Base-by-base conservation (phyloP, 139 green algal species). In the Eudorina sp. region DNA sequence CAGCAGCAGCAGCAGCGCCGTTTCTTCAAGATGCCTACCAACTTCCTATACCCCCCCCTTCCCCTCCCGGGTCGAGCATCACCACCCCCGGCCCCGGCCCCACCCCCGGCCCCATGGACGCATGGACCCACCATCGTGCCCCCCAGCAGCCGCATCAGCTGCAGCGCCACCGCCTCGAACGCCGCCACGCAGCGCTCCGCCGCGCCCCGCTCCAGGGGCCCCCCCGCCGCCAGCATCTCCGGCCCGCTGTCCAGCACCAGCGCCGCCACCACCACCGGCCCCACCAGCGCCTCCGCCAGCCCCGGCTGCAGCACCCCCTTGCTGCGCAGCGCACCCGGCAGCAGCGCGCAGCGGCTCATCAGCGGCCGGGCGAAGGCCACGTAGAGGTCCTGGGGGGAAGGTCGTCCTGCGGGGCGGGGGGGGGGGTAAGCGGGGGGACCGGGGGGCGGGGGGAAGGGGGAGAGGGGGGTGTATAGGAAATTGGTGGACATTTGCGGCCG, bases 81-180 rank as follows among this genome's bases (percentile, higher is more conserved):
- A n/a, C n/a, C n/a, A n/a, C n/a, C n/a, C n/a, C n/a, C n/a, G n/a
- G n/a, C n/a, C n/a, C n/a, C n/a, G n/a, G n/a, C n/a, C n/a, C n/a
- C n/a, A n/a, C n/a, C n/a, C n/a, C n/a, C n/a, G n/a, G n/a, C n/a
- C n/a, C n/a, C n/a, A n/a, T n/a, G n/a, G n/a, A n/a, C n/a, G n/a
- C n/a, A n/a, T n/a, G n/a, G 27, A 36, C 77, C 23, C 51, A 84
- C 77, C 77, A 84, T 48, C 53, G 53, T 53, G 18, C 77, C 77
- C 4, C 77, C 77, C 23, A 84, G 62, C 80, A 86, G 29, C 60
- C 80, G 60, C 80, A 86, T 76, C 60, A 77, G 53, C 80, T 86
- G 80, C 40, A 86, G 0, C 45, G 62, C 80, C 60, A 86, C 60
- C 7, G 3, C 31, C 80, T 86, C 80, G 16, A 86, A n/a, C 80